Evolutionary conservation across 139 green algal species (phyloP), one percentile per base, ranked within the genome.

Genomic region (Klebsormidium nitens): DNA sequence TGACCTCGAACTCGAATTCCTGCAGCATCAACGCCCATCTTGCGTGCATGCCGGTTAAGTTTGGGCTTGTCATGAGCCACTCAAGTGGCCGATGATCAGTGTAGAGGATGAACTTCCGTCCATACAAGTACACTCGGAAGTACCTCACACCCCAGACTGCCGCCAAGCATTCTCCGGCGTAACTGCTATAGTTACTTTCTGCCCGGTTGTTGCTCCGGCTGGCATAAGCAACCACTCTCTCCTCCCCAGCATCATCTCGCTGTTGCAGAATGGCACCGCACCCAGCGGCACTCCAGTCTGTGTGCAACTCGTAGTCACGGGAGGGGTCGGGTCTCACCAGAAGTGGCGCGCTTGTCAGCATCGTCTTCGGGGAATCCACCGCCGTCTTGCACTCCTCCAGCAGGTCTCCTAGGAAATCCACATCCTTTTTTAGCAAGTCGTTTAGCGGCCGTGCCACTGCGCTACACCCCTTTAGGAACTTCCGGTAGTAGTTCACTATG

Each of bases 401-500:
- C n/a, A n/a, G n/a, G n/a, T n/a, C n/a, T n/a, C 69, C 84, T 0
- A 46, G 8, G n/a, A 42, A 79, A 0, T 6, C 3, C 0, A 46
- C 38, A 50, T 67, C 44, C 32, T 83, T 84, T 0, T 52, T 67
- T 0, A 71, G 36, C n/a, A 34, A 8, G 0, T 34, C 26, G 14
- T 61, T 73, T 2, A 88, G 56, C 0, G 79, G 79, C 1, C 34
- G 1, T 0, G 62, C 66, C 32, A 82, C 75, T 5, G 1, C 4
- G 48, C 69, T 77, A 39, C 64, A 82, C 11, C 64, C 47, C 1
- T 71, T 64, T 3, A 84, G 49, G 48, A 75, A 88, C 26, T 63
- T 61, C 0, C 80, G 46, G 39, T 84, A 86, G 58, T 77, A 88
- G 19, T 76, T 77, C 11, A 76, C 38, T 23, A 88, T 64, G 0